phyloP scores from a whole-genome alignment of 1,139 yeast genomes.

The Yamadazyma blattariae region DNA sequence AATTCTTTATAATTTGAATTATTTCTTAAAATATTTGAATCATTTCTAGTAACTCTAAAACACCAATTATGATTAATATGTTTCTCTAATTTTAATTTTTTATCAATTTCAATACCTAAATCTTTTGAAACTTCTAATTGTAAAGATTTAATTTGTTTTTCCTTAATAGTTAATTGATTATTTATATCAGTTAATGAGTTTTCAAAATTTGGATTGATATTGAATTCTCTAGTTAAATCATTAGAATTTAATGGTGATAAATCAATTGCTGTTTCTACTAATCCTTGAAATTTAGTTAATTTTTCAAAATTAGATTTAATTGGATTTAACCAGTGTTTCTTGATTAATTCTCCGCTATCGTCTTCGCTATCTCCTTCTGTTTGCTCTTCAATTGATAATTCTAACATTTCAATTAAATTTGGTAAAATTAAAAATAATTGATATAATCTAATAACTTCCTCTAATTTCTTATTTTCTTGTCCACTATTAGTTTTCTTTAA shows the following conservation, averaged over 20 bases:
- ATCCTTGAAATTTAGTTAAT: conserved; percentile 69
- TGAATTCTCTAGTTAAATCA: conserved; percentile 58
- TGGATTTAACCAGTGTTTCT: conserved; percentile 57
- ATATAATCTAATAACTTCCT: conserved; percentile 88
- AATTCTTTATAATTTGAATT: conserved; percentile 69
- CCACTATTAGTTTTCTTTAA: conserved; percentile 28
- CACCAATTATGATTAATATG: conserved; percentile 93
- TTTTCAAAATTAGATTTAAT: conserved; percentile 47
- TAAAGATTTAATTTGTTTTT: conserved; percentile 52
- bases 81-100: conserved; percentile 82
- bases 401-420: conserved; percentile 53
- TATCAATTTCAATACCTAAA: conserved; percentile 76
- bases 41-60: conserved; percentile 85
- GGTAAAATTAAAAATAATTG: conserved; percentile 76
- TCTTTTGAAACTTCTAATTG: conserved; percentile 72
- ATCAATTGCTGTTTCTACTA: conserved; percentile 91
- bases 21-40: conserved; percentile 74
- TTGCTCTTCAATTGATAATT: conserved; percentile 36
- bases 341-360: conserved; percentile 33
- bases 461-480: conserved; percentile 53
- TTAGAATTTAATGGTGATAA: conserved; percentile 68
- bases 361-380: conserved; percentile 19
- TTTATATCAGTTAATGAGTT: conserved; percentile 66
- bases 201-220: conserved; percentile 88
- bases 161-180: conserved; percentile 52